Base-by-base conservation (phyloP, 176 grass and related monocot species). In the Bolboschoenus planiculmis region DNA sequence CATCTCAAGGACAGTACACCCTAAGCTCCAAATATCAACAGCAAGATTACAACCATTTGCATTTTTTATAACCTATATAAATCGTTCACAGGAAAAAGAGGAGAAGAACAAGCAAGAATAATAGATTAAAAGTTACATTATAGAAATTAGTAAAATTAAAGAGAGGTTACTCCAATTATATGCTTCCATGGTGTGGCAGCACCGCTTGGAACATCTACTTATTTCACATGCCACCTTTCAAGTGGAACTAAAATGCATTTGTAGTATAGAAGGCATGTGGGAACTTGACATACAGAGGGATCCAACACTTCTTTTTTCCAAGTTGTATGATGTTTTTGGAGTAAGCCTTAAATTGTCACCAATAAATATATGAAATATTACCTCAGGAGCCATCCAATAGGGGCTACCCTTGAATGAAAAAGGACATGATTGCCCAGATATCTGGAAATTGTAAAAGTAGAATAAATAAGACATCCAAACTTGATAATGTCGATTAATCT, bases 21-120 rank as follows among this genome's bases (percentile, higher is more conserved):
- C 96, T 90, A 99, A 91, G 81, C 96, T 99, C 96, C 96, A 99
- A 79, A 99, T 91, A 84, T 99, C 96, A 76, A 99, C 96, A 51
- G 96, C 87, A 87, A 99, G 92, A 83, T 93, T 99, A 77, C 96
- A 99, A 76, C 96, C 96, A 66, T 89, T 95, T 77, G 91, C 83
- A 87, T 99, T 93, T 88, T 89, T 93, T 78, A 99, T 99, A 83
- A 99, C 96, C 96, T 99, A 80, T 65, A 65, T 23, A 84, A 79
- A 35, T 55, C 87, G 68, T 56, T 66, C 1, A 58, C 74, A 78
- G 81, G 87, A 6, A 34, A 70, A 33, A 81, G 83, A 46, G 9
- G 18, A 68, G 18, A 73, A 74, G 43, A 24, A 74, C 5, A 11
- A 74, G 4, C 15, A 35, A 8, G 2, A 48, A 15, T 48, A 47